Base-by-base conservation (phyloP, 2,329 filamentous ascomycete species). In the Monosporascus sp. region DNA sequence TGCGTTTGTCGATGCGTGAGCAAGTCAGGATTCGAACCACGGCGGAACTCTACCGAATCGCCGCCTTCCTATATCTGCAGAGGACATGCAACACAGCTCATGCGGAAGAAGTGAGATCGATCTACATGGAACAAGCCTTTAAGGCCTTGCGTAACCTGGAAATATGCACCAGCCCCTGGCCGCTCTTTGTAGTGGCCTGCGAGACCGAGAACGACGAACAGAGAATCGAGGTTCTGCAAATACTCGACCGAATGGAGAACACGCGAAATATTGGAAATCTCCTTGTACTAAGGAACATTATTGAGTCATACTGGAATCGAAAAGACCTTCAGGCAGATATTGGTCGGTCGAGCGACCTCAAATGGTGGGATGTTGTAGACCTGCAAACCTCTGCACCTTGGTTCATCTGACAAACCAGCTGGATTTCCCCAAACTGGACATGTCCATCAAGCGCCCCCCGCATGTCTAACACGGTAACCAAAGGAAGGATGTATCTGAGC, bases 21-120 rank as follows among this genome's bases (percentile, higher is more conserved):
- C 63, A 59, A 22, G 53, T 56, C 48, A 64, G 60, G 47, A 65
- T 72, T 58, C 66, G 64, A 47, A 67, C 69, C 39, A 79, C 77
- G 3, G 76, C 77, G 9, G 75, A 79, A 60, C 69, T 79, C n/a
- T 80, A 79, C 55, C 72, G 76, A 6, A 68, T 79, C 20, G 77
- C 75, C 1, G 68, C 75, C 1, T 67, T 74, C 37, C 67, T 79
- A 1, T 79, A 78, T 51, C 58, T 70, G 20, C 65, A 66, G 46
- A 62, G 66, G 49, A 62, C 65, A 18, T 60, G 59, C 49, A 63
- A 63, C 48, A 56, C 55, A 35, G 60, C 59, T 25, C 53, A 60
- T 38, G 58, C 56, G 35, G 57, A 57, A 41, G 58, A 72, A 37
- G 50, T 66, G 20, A 64, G 61, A 35, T 58, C 65, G 4, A 27